Conservation (phyloP, 495 filamentous ascomycete genomes). For the Parathielavia appendiculata region DNA sequence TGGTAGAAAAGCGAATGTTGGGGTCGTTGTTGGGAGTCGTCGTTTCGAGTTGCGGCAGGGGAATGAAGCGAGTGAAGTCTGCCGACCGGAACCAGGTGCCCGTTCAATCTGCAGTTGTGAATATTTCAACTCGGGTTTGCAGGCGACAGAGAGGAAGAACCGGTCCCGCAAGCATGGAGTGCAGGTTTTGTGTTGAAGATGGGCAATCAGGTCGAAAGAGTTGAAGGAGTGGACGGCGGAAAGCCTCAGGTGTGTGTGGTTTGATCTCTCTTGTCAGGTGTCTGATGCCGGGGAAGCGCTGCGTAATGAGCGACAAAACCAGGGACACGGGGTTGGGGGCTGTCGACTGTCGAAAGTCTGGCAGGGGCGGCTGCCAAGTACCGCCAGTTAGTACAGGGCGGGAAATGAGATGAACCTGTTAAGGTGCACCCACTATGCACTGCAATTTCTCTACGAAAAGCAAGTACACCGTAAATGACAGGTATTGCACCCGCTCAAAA, state of each 20-base stretch:
- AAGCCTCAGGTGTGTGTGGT: neutral
- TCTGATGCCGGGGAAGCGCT: slow-evolving; percentile 9
- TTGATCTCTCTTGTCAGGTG: neutral
- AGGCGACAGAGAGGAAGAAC: slow-evolving; percentile 7
- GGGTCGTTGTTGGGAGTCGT: neutral
- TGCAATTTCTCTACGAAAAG: neutral
- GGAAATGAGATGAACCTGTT: slow-evolving; percentile 22
- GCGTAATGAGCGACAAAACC: slow-evolving; percentile 18
- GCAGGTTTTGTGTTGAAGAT: neutral
- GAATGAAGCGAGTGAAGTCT: slow-evolving; percentile 28
- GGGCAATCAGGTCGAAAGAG: neutral
- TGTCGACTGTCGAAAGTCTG: neutral
- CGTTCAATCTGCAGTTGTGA: slow-evolving; percentile 10
- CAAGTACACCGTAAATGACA: slow-evolving; percentile 7
- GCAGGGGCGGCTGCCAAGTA: slow-evolving; percentile 7
- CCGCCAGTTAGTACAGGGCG: slow-evolving; percentile 18
- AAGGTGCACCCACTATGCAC: neutral
- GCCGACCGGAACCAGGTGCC: slow-evolving; percentile 13
- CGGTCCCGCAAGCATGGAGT: neutral
- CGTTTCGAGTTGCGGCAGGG: slow-evolving; percentile 20
- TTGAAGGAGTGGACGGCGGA: slow-evolving; percentile 11
- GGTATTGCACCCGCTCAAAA: neutral
- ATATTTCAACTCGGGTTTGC: neutral
- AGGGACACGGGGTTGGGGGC: slow-evolving; percentile 11
- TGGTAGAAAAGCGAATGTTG: neutral